Evolutionary conservation across 169 alveolate genomes (phyloP).

Genomic region (Plasmodium inui): DNA sequence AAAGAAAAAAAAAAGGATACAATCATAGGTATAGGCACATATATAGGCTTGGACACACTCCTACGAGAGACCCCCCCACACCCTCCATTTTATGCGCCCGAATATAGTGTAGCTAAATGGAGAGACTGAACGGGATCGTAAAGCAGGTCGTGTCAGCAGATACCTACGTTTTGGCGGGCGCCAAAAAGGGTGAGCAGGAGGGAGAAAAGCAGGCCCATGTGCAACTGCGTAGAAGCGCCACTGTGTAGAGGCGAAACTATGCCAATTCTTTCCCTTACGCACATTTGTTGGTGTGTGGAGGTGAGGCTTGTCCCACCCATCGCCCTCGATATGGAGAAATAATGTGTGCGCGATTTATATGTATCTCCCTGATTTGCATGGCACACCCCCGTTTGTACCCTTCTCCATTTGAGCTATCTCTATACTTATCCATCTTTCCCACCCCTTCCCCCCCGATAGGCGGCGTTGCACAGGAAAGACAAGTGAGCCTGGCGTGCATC

Average conservation of each 20-base stretch:
- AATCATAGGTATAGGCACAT: neutral
- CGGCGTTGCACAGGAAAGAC: conserved; percentile 71
- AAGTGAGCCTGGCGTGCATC: conserved; percentile 55
- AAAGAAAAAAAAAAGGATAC: neutral
- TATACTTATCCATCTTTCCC: neutral
- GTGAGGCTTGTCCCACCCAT: neutral
- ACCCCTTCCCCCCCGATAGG: neutral
- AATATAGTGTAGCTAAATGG: conserved; percentile 38
- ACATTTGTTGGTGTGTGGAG: neutral
- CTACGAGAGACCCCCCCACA: neutral
- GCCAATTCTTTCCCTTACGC: too few relatives aligned
- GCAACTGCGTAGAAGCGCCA: neutral
- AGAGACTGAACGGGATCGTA: conserved; percentile 65
- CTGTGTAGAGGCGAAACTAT: neutral
- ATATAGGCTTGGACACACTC: neutral
- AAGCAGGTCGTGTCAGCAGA: conserved; percentile 74
- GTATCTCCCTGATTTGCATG: neutral
- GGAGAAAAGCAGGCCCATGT: neutral
- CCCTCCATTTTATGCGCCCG: neutral
- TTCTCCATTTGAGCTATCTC: neutral
- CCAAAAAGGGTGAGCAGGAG: conserved; percentile 40
- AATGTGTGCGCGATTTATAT: neutral
- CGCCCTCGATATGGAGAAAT: neutral
- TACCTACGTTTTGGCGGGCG: conserved; percentile 63
- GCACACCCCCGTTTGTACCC: neutral